Percentiles rank a stretch among this genome's conserved stretches.
phyloP scores from a whole-genome alignment of 345 rosid genomes.

The Salix exigua region DNA sequence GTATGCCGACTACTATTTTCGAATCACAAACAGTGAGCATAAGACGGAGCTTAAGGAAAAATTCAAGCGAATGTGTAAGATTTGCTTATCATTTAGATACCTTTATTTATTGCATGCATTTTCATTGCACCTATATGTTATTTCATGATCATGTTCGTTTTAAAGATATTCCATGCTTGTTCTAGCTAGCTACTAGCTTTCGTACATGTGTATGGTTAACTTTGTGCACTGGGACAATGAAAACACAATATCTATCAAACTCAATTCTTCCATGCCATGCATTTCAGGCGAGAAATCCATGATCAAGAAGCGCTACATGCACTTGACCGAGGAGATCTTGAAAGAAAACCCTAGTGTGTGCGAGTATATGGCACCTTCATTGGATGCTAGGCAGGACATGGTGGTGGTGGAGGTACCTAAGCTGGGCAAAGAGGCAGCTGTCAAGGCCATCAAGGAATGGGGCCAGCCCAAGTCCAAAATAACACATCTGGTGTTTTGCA shows the following conservation, averaged over 20 bases:
- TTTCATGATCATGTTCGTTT: neutral
- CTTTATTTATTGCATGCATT: neutral
- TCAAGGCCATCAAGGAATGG: slow-evolving; percentile 77
- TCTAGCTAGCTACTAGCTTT: neutral
- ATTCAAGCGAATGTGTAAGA: slow-evolving; percentile 61
- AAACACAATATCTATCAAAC: too few relatives aligned
- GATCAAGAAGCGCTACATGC: slow-evolving; percentile 64
- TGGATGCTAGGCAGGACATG: slow-evolving; percentile 69
- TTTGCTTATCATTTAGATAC: neutral
- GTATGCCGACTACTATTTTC: slow-evolving; percentile 51
- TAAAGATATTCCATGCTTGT: neutral
- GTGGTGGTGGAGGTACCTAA: slow-evolving; percentile 78
- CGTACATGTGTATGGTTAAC: neutral
- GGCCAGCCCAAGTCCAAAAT: slow-evolving; percentile 81
- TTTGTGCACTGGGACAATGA: too few relatives aligned
- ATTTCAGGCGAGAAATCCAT: slow-evolving; percentile 63
- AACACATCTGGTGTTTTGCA: slow-evolving; percentile 80
- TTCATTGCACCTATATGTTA: neutral
- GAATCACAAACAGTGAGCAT: slow-evolving; percentile 53
- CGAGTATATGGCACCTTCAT: slow-evolving; percentile 65
- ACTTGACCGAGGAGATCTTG: slow-evolving; percentile 60
- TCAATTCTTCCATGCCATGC: too few relatives aligned
- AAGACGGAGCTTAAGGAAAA: slow-evolving; percentile 47
- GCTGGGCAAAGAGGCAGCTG: slow-evolving; percentile 75
- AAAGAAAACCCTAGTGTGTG: slow-evolving; percentile 57